Percentiles rank a stretch among this genome's conserved stretches.
phyloP scores from a whole-genome alignment of 495 filamentous ascomycete species.

The Hamigera avellanea region DNA sequence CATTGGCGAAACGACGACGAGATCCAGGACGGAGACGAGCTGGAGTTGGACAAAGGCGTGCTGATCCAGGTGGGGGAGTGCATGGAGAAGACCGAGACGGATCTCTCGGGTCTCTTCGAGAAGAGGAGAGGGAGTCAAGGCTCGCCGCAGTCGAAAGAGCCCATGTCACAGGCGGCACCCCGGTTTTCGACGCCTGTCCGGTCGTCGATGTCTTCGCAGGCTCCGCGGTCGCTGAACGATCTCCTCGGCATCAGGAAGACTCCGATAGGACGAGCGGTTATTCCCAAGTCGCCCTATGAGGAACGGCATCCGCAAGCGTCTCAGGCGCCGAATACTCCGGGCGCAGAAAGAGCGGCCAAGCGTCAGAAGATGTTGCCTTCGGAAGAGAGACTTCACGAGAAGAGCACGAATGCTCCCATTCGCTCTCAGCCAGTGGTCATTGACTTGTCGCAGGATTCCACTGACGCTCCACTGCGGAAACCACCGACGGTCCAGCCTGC shows the following conservation, averaged over 20 bases:
- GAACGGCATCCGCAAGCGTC: slow-evolving; percentile 12
- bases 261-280: slow-evolving; percentile 27
- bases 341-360: slow-evolving; percentile 32
- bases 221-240: slow-evolving; percentile 42
- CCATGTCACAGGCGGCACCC: slow-evolving; percentile 3
- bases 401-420: neutral
- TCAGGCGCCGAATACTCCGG: slow-evolving; percentile 3
- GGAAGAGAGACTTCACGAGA: slow-evolving; percentile 1
- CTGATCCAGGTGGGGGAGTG: slow-evolving; percentile 71
- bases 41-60: slow-evolving; percentile 64
- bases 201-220: slow-evolving; percentile 17
- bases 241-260: slow-evolving; percentile 45
- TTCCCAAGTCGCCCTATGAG: slow-evolving; percentile 40
- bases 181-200: slow-evolving; percentile 13
- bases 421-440: slow-evolving; percentile 7
- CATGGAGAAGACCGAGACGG: slow-evolving; percentile 59
- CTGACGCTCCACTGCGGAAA: too few relatives aligned
- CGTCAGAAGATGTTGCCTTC: slow-evolving; percentile 25
- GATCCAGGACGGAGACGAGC: slow-evolving; percentile 66
- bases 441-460: neutral
- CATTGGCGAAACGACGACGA: slow-evolving; percentile 62
- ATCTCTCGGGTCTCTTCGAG: slow-evolving; percentile 60
- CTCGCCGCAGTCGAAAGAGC: slow-evolving; percentile 12
- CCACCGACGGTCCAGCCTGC: too few relatives aligned
- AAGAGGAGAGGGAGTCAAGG: slow-evolving; percentile 35